Percentiles rank a stretch among this genome's conserved stretches.
Conservation (phyloP, 1,284 basidiomycete species). For the Ganoderma boninense region DNA sequence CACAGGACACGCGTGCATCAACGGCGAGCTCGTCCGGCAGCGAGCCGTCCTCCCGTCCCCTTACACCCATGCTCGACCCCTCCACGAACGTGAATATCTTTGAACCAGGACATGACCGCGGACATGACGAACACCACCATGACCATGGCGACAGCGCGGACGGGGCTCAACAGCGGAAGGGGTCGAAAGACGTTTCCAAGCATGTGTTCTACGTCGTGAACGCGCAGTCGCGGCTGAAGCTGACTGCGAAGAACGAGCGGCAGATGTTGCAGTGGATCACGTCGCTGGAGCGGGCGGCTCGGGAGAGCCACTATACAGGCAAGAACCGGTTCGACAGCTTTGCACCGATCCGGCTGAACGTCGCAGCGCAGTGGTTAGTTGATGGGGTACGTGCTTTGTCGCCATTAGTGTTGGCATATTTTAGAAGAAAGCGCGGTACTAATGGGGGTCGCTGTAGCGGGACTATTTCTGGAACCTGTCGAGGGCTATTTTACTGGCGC, state of each 20-base stretch:
- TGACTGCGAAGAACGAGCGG: slow-evolving; percentile 92
- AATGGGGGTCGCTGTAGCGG: slow-evolving; percentile 55
- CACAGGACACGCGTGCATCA: slow-evolving; percentile 39
- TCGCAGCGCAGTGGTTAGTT: slow-evolving; percentile 98
- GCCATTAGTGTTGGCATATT: background rate
- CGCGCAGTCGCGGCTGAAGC: slow-evolving; percentile 88
- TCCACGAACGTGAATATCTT: slow-evolving; percentile 76
- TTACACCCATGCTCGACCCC: slow-evolving; percentile 72
- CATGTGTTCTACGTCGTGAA: slow-evolving; percentile 97
- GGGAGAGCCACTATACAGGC: slow-evolving; percentile 82
- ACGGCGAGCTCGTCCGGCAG: slow-evolving; percentile 33
- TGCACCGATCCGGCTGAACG: slow-evolving; percentile 92
- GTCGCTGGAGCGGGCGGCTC: slow-evolving; percentile 86
- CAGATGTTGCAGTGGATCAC: slow-evolving; percentile 99
- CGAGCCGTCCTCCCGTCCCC: slow-evolving; percentile 43
- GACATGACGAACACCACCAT: slow-evolving; percentile 34
- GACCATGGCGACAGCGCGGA: slow-evolving; percentile 38
- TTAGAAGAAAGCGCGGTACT: no score
- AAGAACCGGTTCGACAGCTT: slow-evolving; percentile 94
- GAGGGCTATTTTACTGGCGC: slow-evolving; percentile 90
- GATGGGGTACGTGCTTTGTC: slow-evolving; percentile 77
- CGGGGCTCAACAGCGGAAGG: slow-evolving; percentile 49
- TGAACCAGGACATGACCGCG: slow-evolving; percentile 29
- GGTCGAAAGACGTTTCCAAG: slow-evolving; percentile 72
- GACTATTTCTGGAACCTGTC: slow-evolving; percentile 99